Evolutionary conservation across 1,284 basidiomycete species (phyloP), one percentile per base, ranked within the genome.

Genomic region (Cronartium quercuum): DNA sequence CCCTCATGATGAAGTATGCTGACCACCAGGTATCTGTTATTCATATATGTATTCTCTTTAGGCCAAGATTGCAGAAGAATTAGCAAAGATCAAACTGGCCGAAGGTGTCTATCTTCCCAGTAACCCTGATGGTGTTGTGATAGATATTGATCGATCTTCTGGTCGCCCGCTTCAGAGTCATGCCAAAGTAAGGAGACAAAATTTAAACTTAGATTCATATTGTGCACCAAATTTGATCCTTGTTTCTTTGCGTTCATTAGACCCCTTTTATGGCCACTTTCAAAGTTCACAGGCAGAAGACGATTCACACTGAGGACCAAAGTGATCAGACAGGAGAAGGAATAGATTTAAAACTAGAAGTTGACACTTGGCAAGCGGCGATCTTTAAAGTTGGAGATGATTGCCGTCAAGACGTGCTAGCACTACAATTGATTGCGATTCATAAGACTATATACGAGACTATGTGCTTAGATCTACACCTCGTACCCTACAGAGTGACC

Each of bases 361-460:
- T 90, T 79, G 93, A 98, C 77, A 90, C 95, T 60, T 98, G 94
- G 95, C 93, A 98, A 79, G 90, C 92, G 78, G 96, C 96, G 7
- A 98, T 99, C 77, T 99, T 99, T 88, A 99, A 99, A 85, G 96
- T 99, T 76, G 96, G 96, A 68, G 96, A 99, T 81, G 96, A 99
- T 81, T 99, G 96, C 82, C 88, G 96, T 60, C 96, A 99, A 83
- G 96, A 99, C 79, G 90, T 98, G 24, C 86, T 99, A 51, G 96
- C 96, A 0, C 84, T 99, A 71, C 96, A 99, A 81, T 85, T 97
- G 77, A 98, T 99, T 77, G 96, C 96, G 9, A 98, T 98, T 92
- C 96, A 98, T 87, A 98, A 98, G 84, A 98, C 96, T 82, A 91
- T 98, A 77, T 99, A 95, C 83, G 91, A 87, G 13, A 81, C 81